These are phyloP conservation scores for Monosporascus sp. DNA, from an alignment of 2,329 filamentous ascomycete species.

Conservation along the genomic window DNA sequence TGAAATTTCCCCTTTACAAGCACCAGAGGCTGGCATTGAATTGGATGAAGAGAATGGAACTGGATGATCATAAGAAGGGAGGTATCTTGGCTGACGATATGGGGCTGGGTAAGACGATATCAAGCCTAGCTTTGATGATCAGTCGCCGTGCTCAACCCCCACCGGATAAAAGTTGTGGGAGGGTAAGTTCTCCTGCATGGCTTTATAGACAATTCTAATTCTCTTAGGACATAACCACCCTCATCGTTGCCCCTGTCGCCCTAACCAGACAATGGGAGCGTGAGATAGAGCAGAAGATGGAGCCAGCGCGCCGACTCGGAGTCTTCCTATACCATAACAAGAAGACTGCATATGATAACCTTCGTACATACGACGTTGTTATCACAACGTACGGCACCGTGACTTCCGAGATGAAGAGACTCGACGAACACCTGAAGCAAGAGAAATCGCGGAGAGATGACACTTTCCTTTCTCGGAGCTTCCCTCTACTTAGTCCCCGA, in stretches of 20 bases:
- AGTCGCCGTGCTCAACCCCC: slow-evolving; percentile 29
- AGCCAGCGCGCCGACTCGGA: slow-evolving; percentile 50
- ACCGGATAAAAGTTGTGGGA: slow-evolving; percentile 48
- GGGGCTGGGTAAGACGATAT: slow-evolving; percentile 81
- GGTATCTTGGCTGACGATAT: slow-evolving; percentile 78
- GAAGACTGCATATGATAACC: slow-evolving; percentile 51
- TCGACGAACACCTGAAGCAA: slow-evolving; percentile 47
- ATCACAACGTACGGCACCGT: slow-evolving; percentile 73
- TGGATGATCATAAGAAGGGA: slow-evolving; percentile 66
- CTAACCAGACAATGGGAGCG: slow-evolving; percentile 80
- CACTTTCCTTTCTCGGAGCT: slow-evolving; percentile 33
- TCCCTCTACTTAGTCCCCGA: slow-evolving; percentile 56
- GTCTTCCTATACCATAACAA: slow-evolving; percentile 68
- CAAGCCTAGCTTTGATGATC: slow-evolving; percentile 72
- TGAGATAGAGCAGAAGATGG: slow-evolving; percentile 69
- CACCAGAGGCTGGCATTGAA: slow-evolving; percentile 75
- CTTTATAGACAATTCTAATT: slow-evolving; percentile 1
- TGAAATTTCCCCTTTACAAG: slow-evolving; percentile 66
- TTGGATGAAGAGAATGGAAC: slow-evolving; percentile 73
- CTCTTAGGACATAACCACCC: slow-evolving; percentile 59
- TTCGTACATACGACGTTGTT: slow-evolving; percentile 66
- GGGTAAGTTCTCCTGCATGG: slow-evolving; percentile 19
- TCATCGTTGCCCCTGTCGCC: slow-evolving; percentile 77
- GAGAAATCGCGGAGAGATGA: slow-evolving; percentile 34
- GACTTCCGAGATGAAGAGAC: slow-evolving; percentile 59